Evolutionary conservation across 176 grass and related monocot species (phyloP).

Genomic region (Aegilops tauschii): DNA sequence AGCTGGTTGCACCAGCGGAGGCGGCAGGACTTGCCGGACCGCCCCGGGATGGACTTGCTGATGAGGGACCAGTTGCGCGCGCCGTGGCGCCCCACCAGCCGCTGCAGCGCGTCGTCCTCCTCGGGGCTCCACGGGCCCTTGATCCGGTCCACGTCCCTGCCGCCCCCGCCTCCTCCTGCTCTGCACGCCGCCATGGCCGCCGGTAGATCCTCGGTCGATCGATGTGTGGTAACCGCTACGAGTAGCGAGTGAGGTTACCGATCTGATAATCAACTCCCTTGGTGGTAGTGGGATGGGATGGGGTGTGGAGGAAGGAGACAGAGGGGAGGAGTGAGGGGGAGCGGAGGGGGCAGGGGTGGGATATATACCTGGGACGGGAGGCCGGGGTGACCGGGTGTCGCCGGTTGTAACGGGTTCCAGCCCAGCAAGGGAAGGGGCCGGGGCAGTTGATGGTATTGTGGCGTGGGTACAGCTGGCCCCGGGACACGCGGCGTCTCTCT

Average conservation of each 20-base stretch:
- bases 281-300: neutral
- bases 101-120: conserved; percentile 91
- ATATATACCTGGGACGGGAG: neutral
- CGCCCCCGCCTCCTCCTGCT: neutral
- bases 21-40: conserved; percentile 86
- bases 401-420: conserved; percentile 8
- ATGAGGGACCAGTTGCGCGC: conserved; percentile 92
- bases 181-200: neutral
- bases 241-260: no score
- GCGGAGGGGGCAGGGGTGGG: neutral
- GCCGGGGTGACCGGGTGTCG: neutral
- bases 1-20: conserved; percentile 97
- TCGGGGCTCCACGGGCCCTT: conserved; percentile 97
- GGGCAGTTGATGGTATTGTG: neutral
- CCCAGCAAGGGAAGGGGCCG: neutral
- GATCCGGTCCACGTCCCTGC: conserved; percentile 73
- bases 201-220: neutral
- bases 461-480: neutral
- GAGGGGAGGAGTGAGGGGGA: neutral
- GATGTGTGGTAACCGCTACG: no score
- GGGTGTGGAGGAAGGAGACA: neutral
- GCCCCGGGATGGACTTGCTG: conserved; percentile 73
- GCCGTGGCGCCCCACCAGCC: conserved; percentile 60
- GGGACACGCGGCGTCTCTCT: neutral
- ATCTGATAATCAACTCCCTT: no score